Base-by-base conservation (phyloP, 129 eudicot genomes). In the Pulicaria dysenterica region DNA sequence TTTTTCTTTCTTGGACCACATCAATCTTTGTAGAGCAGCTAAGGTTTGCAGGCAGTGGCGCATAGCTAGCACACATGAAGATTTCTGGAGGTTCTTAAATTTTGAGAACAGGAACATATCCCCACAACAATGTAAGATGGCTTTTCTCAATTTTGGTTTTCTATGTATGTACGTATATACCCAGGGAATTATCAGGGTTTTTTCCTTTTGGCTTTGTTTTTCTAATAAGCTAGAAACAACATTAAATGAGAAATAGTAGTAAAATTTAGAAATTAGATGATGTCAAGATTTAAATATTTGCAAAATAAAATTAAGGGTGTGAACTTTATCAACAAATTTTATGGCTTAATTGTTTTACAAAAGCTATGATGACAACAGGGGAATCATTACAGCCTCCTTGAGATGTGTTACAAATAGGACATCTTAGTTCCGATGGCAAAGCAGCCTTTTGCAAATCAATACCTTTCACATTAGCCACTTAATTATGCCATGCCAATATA, bases 341-440 rank as follows among this genome's bases (percentile, higher is more conserved):
- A 67, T 58, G 63, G 79, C 98, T 89, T 76, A 93, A 96, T 89
- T 67, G 74, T 84, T 58, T 82, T 73, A 74, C 98, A 93, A 77
- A 93, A 93, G 76, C 98, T 93, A 67, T 87, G 95, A 69, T 93
- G 98, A 73, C 98, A 93, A 80, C 98, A 93, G n/a, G 98, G 96
- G 69, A 24, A 89, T 93, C 96, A 93, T 85, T 66, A 93, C 91
- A 67, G 98, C 98, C 15, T 93, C 90, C 91, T 85, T 93, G 83
- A 90, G 87, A 80, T 39, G 77, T 68, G 74, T 79, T 71, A 83
- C 98, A 93, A 31, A 89, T 85, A 8, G 90, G 61, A 69, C 96
- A 93, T 80, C 83, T 87, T 76, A 93, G 72, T 84, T 93, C 98
- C n/a, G 84, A 72, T 58, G 96, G 95, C 71, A 24, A n/a, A n/a